These are phyloP conservation scores for Schizosaccharomyces octosporus DNA, from an alignment of 805 yeast genomes.

Conservation along the genomic window DNA sequence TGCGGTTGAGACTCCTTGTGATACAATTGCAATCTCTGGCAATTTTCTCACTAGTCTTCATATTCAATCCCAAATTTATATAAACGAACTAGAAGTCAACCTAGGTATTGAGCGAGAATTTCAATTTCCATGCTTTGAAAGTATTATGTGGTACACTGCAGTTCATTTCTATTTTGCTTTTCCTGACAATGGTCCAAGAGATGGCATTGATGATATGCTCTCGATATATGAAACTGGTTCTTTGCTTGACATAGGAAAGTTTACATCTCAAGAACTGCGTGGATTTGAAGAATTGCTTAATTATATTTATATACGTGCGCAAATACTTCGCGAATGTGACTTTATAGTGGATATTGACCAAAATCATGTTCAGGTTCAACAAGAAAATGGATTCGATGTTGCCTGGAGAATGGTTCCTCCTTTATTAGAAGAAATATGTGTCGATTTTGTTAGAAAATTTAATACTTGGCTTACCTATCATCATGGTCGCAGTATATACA, in stretches of 20 bases:
- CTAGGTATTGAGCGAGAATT: slow-evolving; percentile 56
- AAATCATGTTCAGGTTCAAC: neutral
- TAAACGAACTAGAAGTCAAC: slow-evolving; percentile 34
- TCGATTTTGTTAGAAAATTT: neutral
- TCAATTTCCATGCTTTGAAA: slow-evolving; percentile 53
- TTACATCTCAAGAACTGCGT: neutral
- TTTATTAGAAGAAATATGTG: neutral
- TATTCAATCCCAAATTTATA: slow-evolving; percentile 34
- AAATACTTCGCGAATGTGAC: neutral
- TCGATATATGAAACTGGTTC: neutral
- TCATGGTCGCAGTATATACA: neutral
- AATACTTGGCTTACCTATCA: neutral
- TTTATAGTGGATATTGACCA: neutral
- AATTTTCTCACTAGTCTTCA: slow-evolving; percentile 50
- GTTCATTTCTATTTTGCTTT: slow-evolving; percentile 15
- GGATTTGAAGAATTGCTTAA: neutral
- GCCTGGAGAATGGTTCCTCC: neutral
- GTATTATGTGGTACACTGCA: slow-evolving; percentile 44
- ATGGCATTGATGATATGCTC: neutral
- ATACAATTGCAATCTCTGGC: slow-evolving; percentile 69
- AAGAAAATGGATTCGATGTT: neutral
- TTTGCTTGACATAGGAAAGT: neutral
- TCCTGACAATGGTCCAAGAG: neutral
- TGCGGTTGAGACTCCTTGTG: slow-evolving; percentile 61
- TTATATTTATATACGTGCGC: neutral